Conservation (phyloP, 2,329 filamentous ascomycete species). For the Fusarium sp. region DNA sequence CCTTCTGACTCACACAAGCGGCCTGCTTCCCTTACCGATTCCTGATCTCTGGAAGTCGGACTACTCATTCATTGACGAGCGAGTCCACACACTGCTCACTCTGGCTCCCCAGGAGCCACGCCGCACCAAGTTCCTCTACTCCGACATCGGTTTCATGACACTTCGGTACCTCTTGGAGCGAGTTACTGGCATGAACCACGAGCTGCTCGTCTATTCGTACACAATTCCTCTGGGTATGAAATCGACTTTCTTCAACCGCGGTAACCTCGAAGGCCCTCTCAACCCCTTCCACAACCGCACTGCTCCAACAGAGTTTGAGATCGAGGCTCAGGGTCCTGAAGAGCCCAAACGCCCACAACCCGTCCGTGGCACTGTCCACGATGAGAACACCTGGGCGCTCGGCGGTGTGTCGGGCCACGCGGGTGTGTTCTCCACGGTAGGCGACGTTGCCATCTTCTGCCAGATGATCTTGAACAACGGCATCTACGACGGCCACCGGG, state of each 20-base stretch:
- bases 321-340: slow-evolving; percentile 35
- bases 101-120: not conserved
- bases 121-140: slow-evolving; percentile 39
- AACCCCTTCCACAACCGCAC: slow-evolving; percentile 14
- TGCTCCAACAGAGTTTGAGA: slow-evolving; percentile 11
- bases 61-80: slow-evolving; percentile 6
- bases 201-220: slow-evolving; percentile 48
- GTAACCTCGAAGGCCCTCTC: slow-evolving; percentile 7
- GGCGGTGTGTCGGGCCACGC: not conserved
- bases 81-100: slow-evolving; percentile 1
- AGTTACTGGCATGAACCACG: slow-evolving; percentile 47
- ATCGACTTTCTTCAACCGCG: slow-evolving; percentile 9
- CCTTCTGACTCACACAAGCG: not conserved
- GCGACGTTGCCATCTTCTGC: not conserved
- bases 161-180: slow-evolving; percentile 40
- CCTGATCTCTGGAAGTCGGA: not conserved
- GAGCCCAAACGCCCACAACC: slow-evolving; percentile 50
- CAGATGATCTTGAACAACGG: not conserved
- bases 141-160: slow-evolving; percentile 46
- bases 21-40: not conserved
- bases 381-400: not conserved
- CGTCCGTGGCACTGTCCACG: slow-evolving; percentile 47
- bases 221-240: slow-evolving; percentile 37
- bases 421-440: not conserved
- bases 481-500: not conserved